These are phyloP conservation scores for Rhinocladiella similis DNA, from an alignment of 2,329 filamentous ascomycete genomes.

Conservation along the genomic window DNA sequence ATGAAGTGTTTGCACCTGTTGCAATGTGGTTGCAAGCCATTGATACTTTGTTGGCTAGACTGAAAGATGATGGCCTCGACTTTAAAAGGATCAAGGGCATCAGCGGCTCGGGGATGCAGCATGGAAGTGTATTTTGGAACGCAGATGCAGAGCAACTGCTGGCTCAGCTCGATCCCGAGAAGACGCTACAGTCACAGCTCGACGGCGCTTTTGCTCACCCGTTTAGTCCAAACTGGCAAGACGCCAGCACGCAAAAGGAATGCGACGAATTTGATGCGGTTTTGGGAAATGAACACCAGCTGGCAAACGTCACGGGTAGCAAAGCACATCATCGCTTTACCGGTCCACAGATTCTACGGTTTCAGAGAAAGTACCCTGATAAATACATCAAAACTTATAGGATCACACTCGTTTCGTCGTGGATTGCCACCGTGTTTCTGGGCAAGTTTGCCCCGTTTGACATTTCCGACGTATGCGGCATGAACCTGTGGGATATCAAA, in stretches of 20 bases:
- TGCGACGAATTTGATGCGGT: slow-evolving; percentile 82
- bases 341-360: slow-evolving; percentile 91
- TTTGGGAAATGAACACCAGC: slow-evolving; percentile 64
- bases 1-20: slow-evolving; percentile 90
- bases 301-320: slow-evolving; percentile 83
- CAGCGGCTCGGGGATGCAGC: slow-evolving; percentile 93
- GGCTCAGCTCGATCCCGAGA: slow-evolving; percentile 57
- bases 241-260: slow-evolving; percentile 88
- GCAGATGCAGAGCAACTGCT: slow-evolving; percentile 66
- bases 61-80: slow-evolving; percentile 69
- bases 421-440: slow-evolving; percentile 86
- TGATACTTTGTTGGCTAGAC: slow-evolving; percentile 75
- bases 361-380: slow-evolving; percentile 75
- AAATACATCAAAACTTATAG: slow-evolving; percentile 78
- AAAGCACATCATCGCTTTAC: slow-evolving; percentile 97
- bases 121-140: slow-evolving; percentile 95
- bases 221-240: slow-evolving; percentile 96
- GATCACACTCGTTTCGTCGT: slow-evolving; percentile 93
- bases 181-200: slow-evolving; percentile 72
- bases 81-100: slow-evolving; percentile 76
- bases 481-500: slow-evolving; percentile 93
- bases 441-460: slow-evolving; percentile 86
- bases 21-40: slow-evolving; percentile 93
- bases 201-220: slow-evolving; percentile 74
- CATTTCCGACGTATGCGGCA: slow-evolving; percentile 90